Base-by-base conservation (phyloP, 768 basidiomycete species). In the Auriscalpium vulgare region DNA sequence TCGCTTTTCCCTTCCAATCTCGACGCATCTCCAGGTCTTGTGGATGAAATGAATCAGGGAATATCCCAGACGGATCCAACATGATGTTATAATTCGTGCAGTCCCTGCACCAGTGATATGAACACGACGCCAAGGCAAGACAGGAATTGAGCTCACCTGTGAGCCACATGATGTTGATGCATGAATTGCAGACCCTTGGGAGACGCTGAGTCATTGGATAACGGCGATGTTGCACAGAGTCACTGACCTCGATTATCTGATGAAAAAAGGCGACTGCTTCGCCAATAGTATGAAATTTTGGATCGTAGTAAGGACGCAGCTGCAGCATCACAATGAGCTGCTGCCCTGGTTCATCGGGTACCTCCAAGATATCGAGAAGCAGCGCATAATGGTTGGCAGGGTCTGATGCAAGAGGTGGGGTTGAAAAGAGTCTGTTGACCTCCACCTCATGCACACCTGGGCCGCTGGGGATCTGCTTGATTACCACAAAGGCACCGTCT, bases 211-310 rank as follows among this genome's bases (percentile, higher is more conserved):
- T 29, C 37, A 13, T n/a, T n/a, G n/a, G n/a, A n/a, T n/a, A n/a
- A n/a, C n/a, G n/a, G n/a, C n/a, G n/a, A n/a, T n/a, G n/a, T n/a
- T n/a, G n/a, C n/a, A n/a, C n/a, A n/a, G n/a, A 4, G 7, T 8
- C 46, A 13, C 57, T 2, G 47, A 63, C 67, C 56, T 69, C 61
- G 34, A 68, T 48, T 2, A 64, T 37, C 43, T 68, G 66, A 2
- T 56, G 34, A 7, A 67, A 55, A 47, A 62, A 69, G 10, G 61
- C 63, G 2, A 69, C 48, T 4, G 59, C 59, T 44, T 69, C 68
- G 10, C 60, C 68, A 11, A 61, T 51, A 3, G 65, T 65, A 19
- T 60, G 54, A 47, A 67, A 69, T 11, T 21, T 56, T 14, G 68
- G 66, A 21, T 59, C 49, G 23, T 66, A 46, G 50, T 55, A 59